Evolutionary conservation across 495 filamentous ascomycete genomes (phyloP).

Genomic region (Tuber borchii): DNA sequence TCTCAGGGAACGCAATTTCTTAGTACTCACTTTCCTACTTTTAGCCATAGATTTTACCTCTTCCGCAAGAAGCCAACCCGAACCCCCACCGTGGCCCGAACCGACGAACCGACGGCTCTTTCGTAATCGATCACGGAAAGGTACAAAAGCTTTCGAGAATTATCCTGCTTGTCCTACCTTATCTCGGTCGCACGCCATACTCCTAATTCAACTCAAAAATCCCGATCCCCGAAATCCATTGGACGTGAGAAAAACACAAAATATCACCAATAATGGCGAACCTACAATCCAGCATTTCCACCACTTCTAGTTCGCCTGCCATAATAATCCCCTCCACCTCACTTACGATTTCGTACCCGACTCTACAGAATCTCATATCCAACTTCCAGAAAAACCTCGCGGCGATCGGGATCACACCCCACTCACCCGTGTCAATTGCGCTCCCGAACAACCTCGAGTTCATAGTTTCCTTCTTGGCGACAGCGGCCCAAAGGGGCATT

Average conservation of each 20-base stretch:
- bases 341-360: constrained; percentile 58
- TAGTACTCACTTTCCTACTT: too few relatives aligned
- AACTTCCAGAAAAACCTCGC: constrained; percentile 68
- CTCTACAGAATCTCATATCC: constrained; percentile 56
- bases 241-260: background rate
- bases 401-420: constrained; percentile 56
- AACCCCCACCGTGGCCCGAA: too few relatives aligned
- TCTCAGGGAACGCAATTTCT: too few relatives aligned
- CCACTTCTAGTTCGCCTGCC: constrained; percentile 48
- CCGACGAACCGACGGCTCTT: too few relatives aligned
- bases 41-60: too few relatives aligned
- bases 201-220: background rate
- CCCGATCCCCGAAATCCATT: background rate
- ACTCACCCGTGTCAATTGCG: constrained; percentile 66
- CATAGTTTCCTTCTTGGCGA: constrained; percentile 71
- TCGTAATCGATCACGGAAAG: too few relatives aligned
- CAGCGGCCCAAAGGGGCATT: constrained; percentile 67
- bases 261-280: constrained; percentile 45
- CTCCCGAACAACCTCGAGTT: constrained; percentile 75
- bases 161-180: background rate
- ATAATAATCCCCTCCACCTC: constrained; percentile 61
- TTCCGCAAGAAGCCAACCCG: too few relatives aligned
- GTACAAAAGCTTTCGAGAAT: background rate
- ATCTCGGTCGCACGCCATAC: background rate
- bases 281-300: constrained; percentile 45